Percentiles rank a stretch among this genome's conserved stretches.
phyloP scores from a whole-genome alignment of 768 basidiomycete species.

The Russula olivacea region DNA sequence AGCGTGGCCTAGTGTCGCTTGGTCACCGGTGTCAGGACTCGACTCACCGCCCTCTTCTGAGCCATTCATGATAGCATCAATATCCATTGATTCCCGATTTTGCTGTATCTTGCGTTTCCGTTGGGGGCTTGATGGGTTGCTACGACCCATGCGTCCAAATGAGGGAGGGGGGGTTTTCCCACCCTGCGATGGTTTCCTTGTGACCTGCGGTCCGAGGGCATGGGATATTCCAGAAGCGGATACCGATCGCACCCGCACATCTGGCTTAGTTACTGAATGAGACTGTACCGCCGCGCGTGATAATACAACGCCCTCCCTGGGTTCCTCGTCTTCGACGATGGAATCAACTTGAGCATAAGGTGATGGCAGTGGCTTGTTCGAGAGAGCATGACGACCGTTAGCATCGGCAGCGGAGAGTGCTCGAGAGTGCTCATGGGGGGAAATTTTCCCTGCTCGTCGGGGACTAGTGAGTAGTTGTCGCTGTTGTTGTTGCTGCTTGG shows the following conservation, averaged over 20 bases:
- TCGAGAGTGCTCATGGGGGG: neutral
- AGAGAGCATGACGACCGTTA: conserved; percentile 5
- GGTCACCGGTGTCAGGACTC: conserved; percentile 10
- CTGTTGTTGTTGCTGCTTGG: conserved; percentile 11
- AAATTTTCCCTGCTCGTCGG: neutral
- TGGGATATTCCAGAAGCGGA: conserved; percentile 25
- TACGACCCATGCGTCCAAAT: conserved; percentile 7
- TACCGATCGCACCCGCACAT: conserved; percentile 25
- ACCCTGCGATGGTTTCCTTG: conserved; percentile 12
- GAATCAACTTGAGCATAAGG: conserved; percentile 49
- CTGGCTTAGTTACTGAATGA: conserved; percentile 1
- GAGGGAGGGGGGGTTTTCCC: conserved; percentile 11
- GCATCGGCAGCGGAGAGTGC: neutral
- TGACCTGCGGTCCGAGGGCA: conserved; percentile 8
- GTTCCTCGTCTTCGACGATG: conserved; percentile 56
- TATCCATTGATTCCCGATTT: conserved; percentile 62
- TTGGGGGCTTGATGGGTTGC: conserved; percentile 34
- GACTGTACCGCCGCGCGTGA: neutral
- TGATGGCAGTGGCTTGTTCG: conserved; percentile 37
- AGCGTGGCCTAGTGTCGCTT: conserved; percentile 15
- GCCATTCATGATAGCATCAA: conserved; percentile 69
- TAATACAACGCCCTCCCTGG: conserved; percentile 6
- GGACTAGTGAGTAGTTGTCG: neutral
- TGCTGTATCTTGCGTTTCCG: conserved; percentile 48
- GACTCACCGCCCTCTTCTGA: conserved; percentile 48